Evolutionary conservation across 495 filamentous ascomycete species (phyloP).

Genomic region (Penicillium flavigenum): DNA sequence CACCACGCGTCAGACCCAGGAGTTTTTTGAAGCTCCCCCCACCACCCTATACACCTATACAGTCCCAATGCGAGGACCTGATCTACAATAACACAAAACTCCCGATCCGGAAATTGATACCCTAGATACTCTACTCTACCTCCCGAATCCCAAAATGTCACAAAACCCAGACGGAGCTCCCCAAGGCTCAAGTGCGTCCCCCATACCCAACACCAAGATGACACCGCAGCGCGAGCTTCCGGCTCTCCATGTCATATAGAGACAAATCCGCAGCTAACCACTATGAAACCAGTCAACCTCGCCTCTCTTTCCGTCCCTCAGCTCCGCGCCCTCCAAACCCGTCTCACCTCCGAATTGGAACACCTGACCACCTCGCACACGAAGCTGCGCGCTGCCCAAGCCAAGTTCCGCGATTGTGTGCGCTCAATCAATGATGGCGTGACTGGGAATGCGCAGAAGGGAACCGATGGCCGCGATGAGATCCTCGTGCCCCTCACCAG

Average conservation of each 20-base stretch:
- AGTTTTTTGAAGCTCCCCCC: constrained; percentile 26
- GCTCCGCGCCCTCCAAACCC: constrained; percentile 77
- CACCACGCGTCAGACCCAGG: constrained; percentile 1
- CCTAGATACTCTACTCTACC: neutral
- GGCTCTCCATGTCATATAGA: neutral
- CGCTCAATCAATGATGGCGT: constrained; percentile 64
- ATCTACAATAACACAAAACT: neutral
- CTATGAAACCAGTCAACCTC: constrained; percentile 56
- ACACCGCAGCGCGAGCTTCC: neutral
- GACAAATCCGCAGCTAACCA: constrained; percentile 2
- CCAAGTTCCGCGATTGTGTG: constrained; percentile 89
- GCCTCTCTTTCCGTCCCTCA: constrained; percentile 55
- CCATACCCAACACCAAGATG: constrained; percentile 7
- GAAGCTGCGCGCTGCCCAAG: constrained; percentile 83
- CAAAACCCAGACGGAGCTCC: constrained; percentile 31
- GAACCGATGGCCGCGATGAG: constrained; percentile 42
- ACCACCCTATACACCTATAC: constrained; percentile 13
- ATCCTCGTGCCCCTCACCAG: constrained; percentile 90
- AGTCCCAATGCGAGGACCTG: constrained; percentile 15
- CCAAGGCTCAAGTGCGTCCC: constrained; percentile 32
- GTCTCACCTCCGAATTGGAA: constrained; percentile 91
- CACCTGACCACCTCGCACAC: constrained; percentile 86
- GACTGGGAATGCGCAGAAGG: constrained; percentile 40
- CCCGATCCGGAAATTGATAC: neutral
- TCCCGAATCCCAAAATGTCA: constrained; percentile 25